Base-by-base conservation (phyloP, 805 yeast species). In the Candida montana region DNA sequence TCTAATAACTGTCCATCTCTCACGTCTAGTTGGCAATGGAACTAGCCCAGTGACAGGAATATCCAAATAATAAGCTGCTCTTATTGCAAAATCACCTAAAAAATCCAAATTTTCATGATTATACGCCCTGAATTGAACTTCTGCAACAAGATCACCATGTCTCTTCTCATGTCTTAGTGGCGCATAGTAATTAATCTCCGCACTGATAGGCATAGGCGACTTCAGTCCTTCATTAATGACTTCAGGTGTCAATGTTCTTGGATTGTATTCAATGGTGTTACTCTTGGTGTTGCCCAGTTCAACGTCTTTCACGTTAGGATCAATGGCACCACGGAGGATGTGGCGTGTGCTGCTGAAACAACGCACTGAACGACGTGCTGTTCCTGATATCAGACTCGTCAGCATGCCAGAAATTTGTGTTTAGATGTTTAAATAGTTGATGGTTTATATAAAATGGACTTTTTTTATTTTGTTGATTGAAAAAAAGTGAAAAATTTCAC, bases 1-100 rank as follows among this genome's bases (percentile, higher is more conserved):
- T 61, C 82, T 77, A 55, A 83, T 89, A 33, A 93, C 96, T 0
- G 99, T 93, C 87, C 96, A 91, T 52, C 89, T 76, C 63, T 91
- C 85, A 53, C 81, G 77, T 58, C 79, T 83, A 3, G 83, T 79
- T 48, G 79, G 83, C 49, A 77, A 62, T 37, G 81, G 85, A 27
- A 69, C 71, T 16, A 91, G 82, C 2, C 89, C 90, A 12, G 80
- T 75, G 27, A 84, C 79, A 15, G 98, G 96, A 51, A 93, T 80
- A 8, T 95, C 91, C 52, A 93, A 67, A 63, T 85, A 93, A 61
- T 76, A 93, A 0, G 96, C 98, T 0, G 89, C 88, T 64, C 99
- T 78, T 42, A 84, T 69, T 4, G 93, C 86, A 63, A 93, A 93
- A 62, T 91, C 95, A 23, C 85, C 71, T 48, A 81, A 82, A 49